Evolutionary conservation across 2,329 filamentous ascomycete genomes (phyloP).

Genomic region (Apiospora hydei): DNA sequence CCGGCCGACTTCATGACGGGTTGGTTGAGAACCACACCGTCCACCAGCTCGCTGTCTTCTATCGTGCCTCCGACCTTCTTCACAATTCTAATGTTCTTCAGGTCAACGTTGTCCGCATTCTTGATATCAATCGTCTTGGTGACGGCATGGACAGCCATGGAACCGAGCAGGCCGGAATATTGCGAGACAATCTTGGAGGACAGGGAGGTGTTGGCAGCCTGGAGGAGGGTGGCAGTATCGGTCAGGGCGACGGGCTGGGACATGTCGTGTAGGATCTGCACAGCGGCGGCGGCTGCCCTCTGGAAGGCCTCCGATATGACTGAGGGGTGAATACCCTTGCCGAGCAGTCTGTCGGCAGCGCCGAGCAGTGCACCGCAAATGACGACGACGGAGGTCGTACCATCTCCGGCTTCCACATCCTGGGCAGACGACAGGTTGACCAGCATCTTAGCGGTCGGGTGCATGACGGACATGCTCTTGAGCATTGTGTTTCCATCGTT

Average conservation of each 20-base stretch:
- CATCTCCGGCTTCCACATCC: constrained; percentile 97
- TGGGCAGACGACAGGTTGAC: constrained; percentile 97
- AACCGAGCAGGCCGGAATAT: constrained; percentile 92
- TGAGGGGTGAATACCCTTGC: constrained; percentile 95
- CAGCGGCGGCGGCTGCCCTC: constrained; percentile 86
- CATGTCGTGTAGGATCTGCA: constrained; percentile 92
- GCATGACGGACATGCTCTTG: constrained; percentile 98
- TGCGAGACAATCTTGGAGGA: constrained; percentile 99
- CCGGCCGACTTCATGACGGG: constrained; percentile 92
- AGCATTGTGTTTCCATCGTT: constrained; percentile 99
- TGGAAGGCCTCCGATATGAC: constrained; percentile 98
- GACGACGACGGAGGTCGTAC: constrained; percentile 97
- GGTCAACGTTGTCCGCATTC: constrained; percentile 94
- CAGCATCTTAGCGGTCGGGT: constrained; percentile 99
- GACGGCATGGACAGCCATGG: constrained; percentile 97
- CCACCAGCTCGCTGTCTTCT: constrained; percentile 96
- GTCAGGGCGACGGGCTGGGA: constrained; percentile 89
- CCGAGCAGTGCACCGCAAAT: constrained; percentile 95
- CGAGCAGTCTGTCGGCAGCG: constrained; percentile 88
- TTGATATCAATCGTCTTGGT: constrained; percentile 95
- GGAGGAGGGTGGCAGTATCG: constrained; percentile 89
- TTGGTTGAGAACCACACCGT: constrained; percentile 92
- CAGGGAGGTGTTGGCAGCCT: constrained; percentile 95
- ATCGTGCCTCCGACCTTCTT: constrained; percentile 99
- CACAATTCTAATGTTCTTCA: constrained; percentile 94